Evolutionary conservation across 768 basidiomycete genomes (phyloP), one percentile per base, ranked within the genome.

Genomic region (Candolleomyces eurysporus): DNA sequence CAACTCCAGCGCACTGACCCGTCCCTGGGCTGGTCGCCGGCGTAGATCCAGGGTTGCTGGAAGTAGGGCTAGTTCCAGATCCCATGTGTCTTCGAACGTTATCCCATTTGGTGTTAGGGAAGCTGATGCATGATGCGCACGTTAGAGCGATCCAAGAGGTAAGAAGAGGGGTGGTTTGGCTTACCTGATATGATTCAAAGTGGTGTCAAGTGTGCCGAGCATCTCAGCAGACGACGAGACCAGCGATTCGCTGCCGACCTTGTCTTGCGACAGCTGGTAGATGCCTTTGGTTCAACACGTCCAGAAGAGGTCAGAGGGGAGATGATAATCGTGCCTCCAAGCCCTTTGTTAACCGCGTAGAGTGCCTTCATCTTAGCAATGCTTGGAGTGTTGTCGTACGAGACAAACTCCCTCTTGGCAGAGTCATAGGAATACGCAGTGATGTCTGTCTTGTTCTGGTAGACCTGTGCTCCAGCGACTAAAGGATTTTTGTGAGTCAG

Each of bases 351-450:
- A 46, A 76, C 75, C 62, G 90, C 82, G 67, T 93, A 93, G 57
- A 86, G 79, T 3, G 85, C 83, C 73, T 94, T 94, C 66, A 81
- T 65, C 57, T 72, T 78, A 57, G 83, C 84, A 65, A 92, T 86
- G 64, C 84, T 76, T 17, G 89, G 90, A 0, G 84, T 10, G 87
- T 32, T 86, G 68, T 94, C 92, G 72, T 92, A 92, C 4, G 85
- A 87, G 36, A 93, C 86, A 26, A 92, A 79, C 67, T 91, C 89
- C 60, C 75, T 72, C 65, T 80, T 88, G n/a, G 75, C 63, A 4
- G 84, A 69, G 70, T 93, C 85, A 72, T 92, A 94, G 13, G 89
- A 89, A 72, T 92, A 93, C 64, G 87, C 87, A 11, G 89, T 80
- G n/a, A 91, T 84, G 61, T 89, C 84, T 5, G 78, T 82, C 3